Evolutionary conservation across 2,329 filamentous ascomycete genomes (phyloP), one percentile per base, ranked within the genome.

Genomic region (Cercospora brassicicola): DNA sequence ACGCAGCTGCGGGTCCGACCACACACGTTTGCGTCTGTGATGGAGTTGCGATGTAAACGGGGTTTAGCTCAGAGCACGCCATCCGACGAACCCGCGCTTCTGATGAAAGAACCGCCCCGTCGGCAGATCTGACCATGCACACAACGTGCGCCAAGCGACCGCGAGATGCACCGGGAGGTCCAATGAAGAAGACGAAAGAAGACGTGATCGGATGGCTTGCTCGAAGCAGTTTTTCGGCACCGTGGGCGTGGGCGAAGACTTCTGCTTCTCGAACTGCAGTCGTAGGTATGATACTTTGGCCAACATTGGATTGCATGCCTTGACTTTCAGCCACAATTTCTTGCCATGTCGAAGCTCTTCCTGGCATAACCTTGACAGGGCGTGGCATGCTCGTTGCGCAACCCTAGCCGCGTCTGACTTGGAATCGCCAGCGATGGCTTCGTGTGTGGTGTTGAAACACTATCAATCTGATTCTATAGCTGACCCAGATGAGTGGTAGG

Each of bases 11-110:
- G 62, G 62, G 62, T 59, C 62, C 53, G 36, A 64, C 62, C 20
- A 59, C 62, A 30, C 62, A 57, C 26, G n/a, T 20, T 62, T 57
- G 55, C 56, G 30, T 55, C 23, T 53, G 20, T 26, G n/a, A 65
- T 65, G 56, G 42, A 60, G 56, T 65, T 15, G 55, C 18, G n/a
- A 42, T 28, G 64, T 56, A 30, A 63, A 62, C 48, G 59, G 23
- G 67, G 67, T 62, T 68, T 68, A 68, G 67, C 67, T 39, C 66
- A 20, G 26, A 68, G 67, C 67, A 68, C 67, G 67, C 67, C 51
- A 68, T 68, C 56, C 60, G 59, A 66, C 64, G 56, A 66, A 18
- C 59, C 48, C 51, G 59, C 59, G 59, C 59, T 31, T 51, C 59
- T 62, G 26, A 36, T 28, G 26, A 53, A 18, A 48, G 45, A 28